Base-by-base conservation (phyloP, 2,329 filamentous ascomycete species). In the Colletotrichum cereale region DNA sequence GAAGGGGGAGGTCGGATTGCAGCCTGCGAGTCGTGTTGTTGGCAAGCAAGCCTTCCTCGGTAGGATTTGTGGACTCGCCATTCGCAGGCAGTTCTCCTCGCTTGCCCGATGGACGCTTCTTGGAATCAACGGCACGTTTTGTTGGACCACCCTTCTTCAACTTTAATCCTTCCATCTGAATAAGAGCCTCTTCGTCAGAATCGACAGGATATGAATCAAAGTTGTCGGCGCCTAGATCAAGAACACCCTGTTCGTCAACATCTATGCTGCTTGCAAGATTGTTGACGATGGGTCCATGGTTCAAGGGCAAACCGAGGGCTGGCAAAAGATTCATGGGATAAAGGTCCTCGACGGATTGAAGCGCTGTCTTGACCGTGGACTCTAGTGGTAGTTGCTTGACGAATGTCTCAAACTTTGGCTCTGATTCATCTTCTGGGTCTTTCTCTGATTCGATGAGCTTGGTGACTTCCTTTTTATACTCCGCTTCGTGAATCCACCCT, bases 401-500 rank as follows among this genome's bases (percentile, higher is more conserved):
- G 79, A 95, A 96, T 0, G 82, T 87, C 36, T 92, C 89, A 75
- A 96, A 95, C 0, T 83, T 85, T 16, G 88, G 73, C 12, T 84
- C 78, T 7, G 79, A 77, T 21, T 79, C 83, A 31, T 84, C 79
- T 34, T 81, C 82, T 47, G 86, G 84, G 6, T 81, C 81, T 71
- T 84, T 87, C 78, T 98, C 95, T 31, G 91, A 85, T 1, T 82
- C 78, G 11, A 93, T 88, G 31, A 97, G 84, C 34, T 87, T 83
- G 38, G 84, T 81, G 2, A 97, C 84, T 75, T 92, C 86, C 53
- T 90, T 84, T 40, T 89, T 86, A 77, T 92, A 96, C 77, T 97
- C 95, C 57, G 94, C 91, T 79, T 98, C 96, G 75, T 98, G 95
- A 66, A 98, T 92, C 96, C 96, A 99, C 0, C 90, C 91, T n/a